Conservation (phyloP, 2,329 filamentous ascomycete genomes). For the Ustulina deusta region DNA sequence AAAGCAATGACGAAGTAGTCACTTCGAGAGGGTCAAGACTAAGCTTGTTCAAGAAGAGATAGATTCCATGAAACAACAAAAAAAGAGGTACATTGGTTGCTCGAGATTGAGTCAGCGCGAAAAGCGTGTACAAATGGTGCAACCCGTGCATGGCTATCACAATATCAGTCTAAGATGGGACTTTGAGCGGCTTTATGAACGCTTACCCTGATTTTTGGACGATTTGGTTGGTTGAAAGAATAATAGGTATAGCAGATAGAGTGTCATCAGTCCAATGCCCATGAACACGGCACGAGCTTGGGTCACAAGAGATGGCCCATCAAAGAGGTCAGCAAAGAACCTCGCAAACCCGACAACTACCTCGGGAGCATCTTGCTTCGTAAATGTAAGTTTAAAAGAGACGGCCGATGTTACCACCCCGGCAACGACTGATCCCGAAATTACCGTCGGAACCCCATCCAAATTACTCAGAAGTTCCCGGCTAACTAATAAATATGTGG, state of each 20-base stretch:
- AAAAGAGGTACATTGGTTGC: constrained; percentile 88
- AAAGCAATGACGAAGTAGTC: constrained; percentile 77
- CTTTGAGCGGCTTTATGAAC: background rate
- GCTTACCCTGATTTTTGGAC: constrained; percentile 48
- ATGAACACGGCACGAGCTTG: constrained; percentile 65
- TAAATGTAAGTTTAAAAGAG: constrained; percentile 91
- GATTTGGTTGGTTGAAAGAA: constrained; percentile 45
- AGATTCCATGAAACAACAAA: constrained; percentile 75
- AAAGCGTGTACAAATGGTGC: constrained; percentile 79
- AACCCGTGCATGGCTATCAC: constrained; percentile 59
- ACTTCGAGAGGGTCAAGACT: constrained; percentile 68
- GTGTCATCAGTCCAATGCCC: constrained; percentile 56
- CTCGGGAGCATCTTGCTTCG: constrained; percentile 87
- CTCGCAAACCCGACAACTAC: constrained; percentile 67
- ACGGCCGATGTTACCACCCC: constrained; percentile 68
- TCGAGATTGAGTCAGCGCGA: constrained; percentile 88
- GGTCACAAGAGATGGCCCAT: constrained; percentile 60
- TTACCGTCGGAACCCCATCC: constrained; percentile 56
- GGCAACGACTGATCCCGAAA: constrained; percentile 57
- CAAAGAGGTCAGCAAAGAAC: constrained; percentile 56
- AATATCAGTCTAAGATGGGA: constrained; percentile 9
- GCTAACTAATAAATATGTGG: constrained; percentile 74
- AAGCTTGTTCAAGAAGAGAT: constrained; percentile 61
- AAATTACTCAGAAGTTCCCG: constrained; percentile 59
- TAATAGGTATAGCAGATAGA: constrained; percentile 57